Conservation (phyloP, 495 filamentous ascomycete species). For the Staphylotrichum longicolle region DNA sequence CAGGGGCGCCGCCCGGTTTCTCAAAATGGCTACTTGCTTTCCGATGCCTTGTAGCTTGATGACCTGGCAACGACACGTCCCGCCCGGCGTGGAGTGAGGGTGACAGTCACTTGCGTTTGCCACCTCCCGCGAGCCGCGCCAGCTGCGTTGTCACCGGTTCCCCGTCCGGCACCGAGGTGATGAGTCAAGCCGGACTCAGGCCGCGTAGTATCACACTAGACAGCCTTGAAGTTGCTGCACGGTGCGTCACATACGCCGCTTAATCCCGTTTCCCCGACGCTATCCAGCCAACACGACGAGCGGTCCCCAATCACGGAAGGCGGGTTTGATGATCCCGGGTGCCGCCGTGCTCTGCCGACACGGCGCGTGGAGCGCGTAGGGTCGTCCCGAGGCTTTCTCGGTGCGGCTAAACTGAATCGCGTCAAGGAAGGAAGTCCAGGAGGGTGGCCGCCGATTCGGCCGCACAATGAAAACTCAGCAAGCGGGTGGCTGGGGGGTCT, state of each 20-base stretch:
- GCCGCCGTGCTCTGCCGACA: conserved; percentile 23
- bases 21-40: conserved; percentile 20
- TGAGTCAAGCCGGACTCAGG: neutral
- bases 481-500: conserved; percentile 25
- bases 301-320: conserved; percentile 20
- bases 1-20: conserved; percentile 5
- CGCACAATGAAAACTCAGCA: conserved; percentile 20
- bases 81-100: neutral
- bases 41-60: conserved; percentile 10
- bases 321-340: conserved; percentile 18
- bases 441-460: conserved; percentile 31
- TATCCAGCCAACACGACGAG: neutral
- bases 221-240: neutral
- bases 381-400: conserved; percentile 5
- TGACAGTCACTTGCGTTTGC: neutral
- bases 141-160: conserved; percentile 11
- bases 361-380: conserved; percentile 13
- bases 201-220: neutral
- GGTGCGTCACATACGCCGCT: neutral
- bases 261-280: neutral
- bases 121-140: conserved; percentile 1
- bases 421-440: conserved; percentile 22
- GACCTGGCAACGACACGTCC: conserved; percentile 20
- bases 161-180: neutral
- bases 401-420: conserved; percentile 35